These are phyloP conservation scores for Claviceps digitariae DNA, from an alignment of 2,329 filamentous ascomycete genomes.

Conservation along the genomic window DNA sequence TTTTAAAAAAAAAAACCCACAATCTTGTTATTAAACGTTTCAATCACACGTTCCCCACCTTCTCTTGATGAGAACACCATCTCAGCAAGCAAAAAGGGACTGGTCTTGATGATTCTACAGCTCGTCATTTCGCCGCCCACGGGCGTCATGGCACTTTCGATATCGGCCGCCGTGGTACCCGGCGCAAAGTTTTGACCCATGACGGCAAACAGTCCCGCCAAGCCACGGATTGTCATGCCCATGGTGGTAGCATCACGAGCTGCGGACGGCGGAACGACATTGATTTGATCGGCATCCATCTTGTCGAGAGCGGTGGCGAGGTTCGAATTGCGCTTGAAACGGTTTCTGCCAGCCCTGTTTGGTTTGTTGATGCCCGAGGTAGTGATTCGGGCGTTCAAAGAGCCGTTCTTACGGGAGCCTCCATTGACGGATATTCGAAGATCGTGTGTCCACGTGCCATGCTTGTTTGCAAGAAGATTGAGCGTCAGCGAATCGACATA, in stretches of 20 bases:
- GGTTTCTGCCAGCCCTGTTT: slow-evolving; percentile 8
- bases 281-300: slow-evolving; percentile 27
- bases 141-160: slow-evolving; percentile 68
- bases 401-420: slow-evolving; percentile 15
- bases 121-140: slow-evolving; percentile 55
- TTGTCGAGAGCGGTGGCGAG: slow-evolving; percentile 32
- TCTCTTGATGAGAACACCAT: slow-evolving; percentile 60
- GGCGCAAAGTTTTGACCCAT: slow-evolving; percentile 72
- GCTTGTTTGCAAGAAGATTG: background rate
- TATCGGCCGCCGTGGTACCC: slow-evolving; percentile 69
- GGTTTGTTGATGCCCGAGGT: slow-evolving; percentile 18
- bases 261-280: slow-evolving; percentile 13
- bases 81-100: slow-evolving; percentile 64
- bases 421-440: slow-evolving; percentile 38
- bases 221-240: slow-evolving; percentile 59
- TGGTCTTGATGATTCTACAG: slow-evolving; percentile 53
- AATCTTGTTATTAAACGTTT: slow-evolving; percentile 66
- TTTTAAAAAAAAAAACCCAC: slow-evolving; percentile 35
- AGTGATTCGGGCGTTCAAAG: slow-evolving; percentile 34
- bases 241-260: slow-evolving; percentile 8
- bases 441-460: slow-evolving; percentile 57
- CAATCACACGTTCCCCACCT: slow-evolving; percentile 60
- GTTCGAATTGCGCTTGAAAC: slow-evolving; percentile 19
- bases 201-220: slow-evolving; percentile 57
- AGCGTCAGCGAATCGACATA: background rate